Evolutionary conservation across 2,329 filamentous ascomycete genomes (phyloP).

Genomic region (Trichophyton schoenleinii): DNA sequence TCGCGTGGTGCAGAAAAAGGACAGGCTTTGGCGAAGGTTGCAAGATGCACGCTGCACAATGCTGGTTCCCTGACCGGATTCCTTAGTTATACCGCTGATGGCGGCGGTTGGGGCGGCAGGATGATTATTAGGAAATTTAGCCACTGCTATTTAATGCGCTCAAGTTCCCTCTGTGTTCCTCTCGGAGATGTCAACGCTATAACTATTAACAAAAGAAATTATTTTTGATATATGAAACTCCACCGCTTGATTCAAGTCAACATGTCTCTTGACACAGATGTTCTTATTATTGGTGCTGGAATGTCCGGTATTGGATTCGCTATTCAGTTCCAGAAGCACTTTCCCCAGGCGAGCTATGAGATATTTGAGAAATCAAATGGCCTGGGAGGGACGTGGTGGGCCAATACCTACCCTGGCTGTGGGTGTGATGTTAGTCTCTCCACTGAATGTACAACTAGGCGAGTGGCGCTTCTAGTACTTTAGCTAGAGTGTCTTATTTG

Average conservation of each 20-base stretch:
- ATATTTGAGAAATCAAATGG: conserved; percentile 34
- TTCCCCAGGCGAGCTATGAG: conserved; percentile 28
- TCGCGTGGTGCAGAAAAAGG: neutral
- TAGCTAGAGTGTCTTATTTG: neutral
- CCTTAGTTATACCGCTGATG: neutral
- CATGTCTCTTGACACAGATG: conserved; percentile 32
- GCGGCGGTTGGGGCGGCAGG: neutral
- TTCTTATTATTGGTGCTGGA: conserved; percentile 41
- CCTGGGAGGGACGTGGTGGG: conserved; percentile 27
- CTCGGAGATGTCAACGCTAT: neutral
- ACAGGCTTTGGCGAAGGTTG: neutral
- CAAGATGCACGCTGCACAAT: neutral
- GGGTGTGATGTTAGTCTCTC: conserved; percentile 24
- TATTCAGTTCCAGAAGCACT: conserved; percentile 33
- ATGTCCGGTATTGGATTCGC: conserved; percentile 37
- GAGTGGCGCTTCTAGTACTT: neutral
- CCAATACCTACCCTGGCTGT: conserved; percentile 27
- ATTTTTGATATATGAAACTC: neutral
- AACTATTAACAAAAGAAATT: neutral
- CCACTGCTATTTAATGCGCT: neutral
- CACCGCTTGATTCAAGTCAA: neutral
- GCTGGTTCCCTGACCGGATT: neutral
- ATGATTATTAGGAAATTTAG: neutral
- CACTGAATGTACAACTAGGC: neutral
- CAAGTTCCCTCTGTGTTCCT: neutral